Evolutionary conservation across 345 rosid genomes (phyloP).

Genomic region (Populus simonii): DNA sequence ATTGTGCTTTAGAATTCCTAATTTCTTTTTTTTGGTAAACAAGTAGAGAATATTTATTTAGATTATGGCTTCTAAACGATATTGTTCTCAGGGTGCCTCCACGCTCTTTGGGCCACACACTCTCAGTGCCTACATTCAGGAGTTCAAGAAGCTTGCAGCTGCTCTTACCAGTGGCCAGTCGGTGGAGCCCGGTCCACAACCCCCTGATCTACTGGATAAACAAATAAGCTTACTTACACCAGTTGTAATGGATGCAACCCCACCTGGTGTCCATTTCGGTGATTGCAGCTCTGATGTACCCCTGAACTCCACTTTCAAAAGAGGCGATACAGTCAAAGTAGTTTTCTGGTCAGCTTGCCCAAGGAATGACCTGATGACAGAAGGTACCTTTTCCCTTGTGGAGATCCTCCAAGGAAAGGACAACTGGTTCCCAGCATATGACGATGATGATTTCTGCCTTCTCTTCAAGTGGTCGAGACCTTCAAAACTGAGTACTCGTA

Average conservation of each 20-base stretch:
- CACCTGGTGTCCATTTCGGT: constrained; percentile 67
- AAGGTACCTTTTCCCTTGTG: constrained; percentile 87
- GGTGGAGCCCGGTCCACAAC: constrained; percentile 62
- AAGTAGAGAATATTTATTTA: no score
- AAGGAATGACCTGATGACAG: constrained; percentile 85
- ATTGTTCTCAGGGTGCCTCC: constrained; percentile 76
- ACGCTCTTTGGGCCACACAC: constrained; percentile 92
- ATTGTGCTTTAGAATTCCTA: no score
- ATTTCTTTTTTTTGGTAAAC: no score
- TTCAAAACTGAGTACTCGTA: constrained; percentile 57
- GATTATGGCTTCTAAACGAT: not conserved
- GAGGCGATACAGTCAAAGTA: constrained; percentile 63
- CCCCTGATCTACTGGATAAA: constrained; percentile 71
- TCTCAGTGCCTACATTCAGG: constrained; percentile 83
- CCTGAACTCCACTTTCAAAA: constrained; percentile 64
- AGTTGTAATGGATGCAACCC: constrained; percentile 79
- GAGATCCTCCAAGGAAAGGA: constrained; percentile 67
- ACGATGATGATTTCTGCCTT: constrained; percentile 91
- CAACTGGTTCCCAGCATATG: constrained; percentile 78
- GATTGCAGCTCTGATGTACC: constrained; percentile 74
- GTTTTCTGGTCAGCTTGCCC: constrained; percentile 97
- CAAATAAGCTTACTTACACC: constrained; percentile 88
- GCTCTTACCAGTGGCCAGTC: constrained; percentile 54
- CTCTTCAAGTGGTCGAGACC: constrained; percentile 88
- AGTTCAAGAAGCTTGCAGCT: constrained; percentile 73